Conservation (phyloP, 2,329 filamentous ascomycete genomes). For the Aspergillus phoenicis region DNA sequence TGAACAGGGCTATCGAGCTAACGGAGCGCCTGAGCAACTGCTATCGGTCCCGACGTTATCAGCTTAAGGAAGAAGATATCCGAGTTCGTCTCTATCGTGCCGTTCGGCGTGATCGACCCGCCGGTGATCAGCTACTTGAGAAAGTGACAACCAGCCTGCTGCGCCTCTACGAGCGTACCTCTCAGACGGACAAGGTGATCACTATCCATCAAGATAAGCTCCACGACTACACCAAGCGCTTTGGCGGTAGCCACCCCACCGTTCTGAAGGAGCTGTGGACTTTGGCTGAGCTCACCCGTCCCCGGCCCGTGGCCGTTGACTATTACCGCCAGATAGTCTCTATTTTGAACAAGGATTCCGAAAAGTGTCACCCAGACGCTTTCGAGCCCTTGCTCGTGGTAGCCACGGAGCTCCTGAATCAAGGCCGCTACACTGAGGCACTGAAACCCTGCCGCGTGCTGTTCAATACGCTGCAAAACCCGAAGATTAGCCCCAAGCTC, state of each 20-base stretch:
- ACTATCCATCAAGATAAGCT: slow-evolving; percentile 41
- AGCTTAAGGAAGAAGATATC: slow-evolving; percentile 40
- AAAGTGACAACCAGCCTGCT: slow-evolving; percentile 32
- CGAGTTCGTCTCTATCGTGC: slow-evolving; percentile 39
- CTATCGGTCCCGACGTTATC: slow-evolving; percentile 42
- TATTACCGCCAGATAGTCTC: slow-evolving; percentile 43
- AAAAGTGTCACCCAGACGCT: slow-evolving; percentile 39
- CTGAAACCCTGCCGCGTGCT: slow-evolving; percentile 36
- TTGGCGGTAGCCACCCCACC: slow-evolving; percentile 35
- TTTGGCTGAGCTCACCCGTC: slow-evolving; percentile 39
- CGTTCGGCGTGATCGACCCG: slow-evolving; percentile 28
- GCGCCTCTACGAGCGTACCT: slow-evolving; percentile 31
- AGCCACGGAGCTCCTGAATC: slow-evolving; percentile 40
- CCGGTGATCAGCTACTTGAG: slow-evolving; percentile 35
- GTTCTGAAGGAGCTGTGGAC: slow-evolving; percentile 42
- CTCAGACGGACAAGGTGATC: slow-evolving; percentile 39
- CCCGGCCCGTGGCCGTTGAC: slow-evolving; percentile 37
- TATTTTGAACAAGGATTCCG: slow-evolving; percentile 40
- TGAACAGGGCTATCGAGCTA: slow-evolving; percentile 50
- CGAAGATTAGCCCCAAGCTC: slow-evolving; percentile 36
- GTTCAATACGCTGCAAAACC: slow-evolving; percentile 38
- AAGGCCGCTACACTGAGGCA: slow-evolving; percentile 41
- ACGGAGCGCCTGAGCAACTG: slow-evolving; percentile 50
- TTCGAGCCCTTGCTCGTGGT: slow-evolving; percentile 43
- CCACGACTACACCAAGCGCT: slow-evolving; percentile 37